Evolutionary conservation across 2,329 filamentous ascomycete species (phyloP).

Genomic region (Grosmannia huntii): DNA sequence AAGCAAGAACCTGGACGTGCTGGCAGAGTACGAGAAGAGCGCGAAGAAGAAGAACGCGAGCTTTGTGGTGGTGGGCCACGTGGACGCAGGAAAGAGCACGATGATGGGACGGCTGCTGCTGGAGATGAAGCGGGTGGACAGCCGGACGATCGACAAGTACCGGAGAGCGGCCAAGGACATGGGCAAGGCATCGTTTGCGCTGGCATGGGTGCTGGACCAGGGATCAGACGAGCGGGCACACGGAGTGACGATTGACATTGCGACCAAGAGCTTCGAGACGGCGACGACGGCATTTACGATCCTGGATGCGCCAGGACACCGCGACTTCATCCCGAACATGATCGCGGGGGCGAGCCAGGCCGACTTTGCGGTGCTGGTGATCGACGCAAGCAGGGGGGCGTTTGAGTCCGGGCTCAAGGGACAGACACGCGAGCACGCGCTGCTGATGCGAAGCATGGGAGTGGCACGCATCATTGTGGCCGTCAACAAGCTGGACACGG

Average conservation of each 20-base stretch:
- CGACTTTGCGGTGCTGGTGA: constrained; percentile 87
- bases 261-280: constrained; percentile 88
- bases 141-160: constrained; percentile 79
- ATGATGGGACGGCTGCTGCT: constrained; percentile 90
- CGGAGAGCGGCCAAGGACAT: constrained; percentile 79
- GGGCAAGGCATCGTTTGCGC: constrained; percentile 88
- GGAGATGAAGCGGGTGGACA: constrained; percentile 77
- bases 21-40: constrained; percentile 65
- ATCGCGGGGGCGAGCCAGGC: constrained; percentile 93
- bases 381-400: constrained; percentile 79
- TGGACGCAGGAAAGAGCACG: constrained; percentile 95
- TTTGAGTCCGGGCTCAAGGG: constrained; percentile 90
- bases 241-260: constrained; percentile 93
- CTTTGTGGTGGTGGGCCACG: constrained; percentile 91
- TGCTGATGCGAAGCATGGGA: constrained; percentile 81
- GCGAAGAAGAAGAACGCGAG: constrained; percentile 70
- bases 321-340: constrained; percentile 98
- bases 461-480: constrained; percentile 80
- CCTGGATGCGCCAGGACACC: constrained; percentile 85
- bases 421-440: constrained; percentile 86
- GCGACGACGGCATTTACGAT: constrained; percentile 81
- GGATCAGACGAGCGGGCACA: constrained; percentile 76
- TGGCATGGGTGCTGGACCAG: constrained; percentile 95
- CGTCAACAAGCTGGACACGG: constrained; percentile 88
- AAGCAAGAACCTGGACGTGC: constrained; percentile 73